phyloP scores from a whole-genome alignment of 1,139 yeast genomes.

The Arxiozyma telluris region DNA sequence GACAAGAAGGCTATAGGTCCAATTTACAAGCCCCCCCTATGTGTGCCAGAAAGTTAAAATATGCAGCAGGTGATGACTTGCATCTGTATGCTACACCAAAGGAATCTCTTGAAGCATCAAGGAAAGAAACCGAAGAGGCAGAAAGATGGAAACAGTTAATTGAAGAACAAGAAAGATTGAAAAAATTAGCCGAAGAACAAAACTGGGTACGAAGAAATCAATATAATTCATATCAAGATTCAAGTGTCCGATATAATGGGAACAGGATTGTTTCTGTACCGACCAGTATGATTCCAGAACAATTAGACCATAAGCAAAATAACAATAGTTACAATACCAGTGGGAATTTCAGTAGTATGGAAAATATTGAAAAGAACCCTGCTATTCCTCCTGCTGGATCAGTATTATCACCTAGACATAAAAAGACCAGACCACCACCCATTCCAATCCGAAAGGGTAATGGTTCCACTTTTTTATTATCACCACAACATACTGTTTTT shows the following conservation, averaged over 20 bases:
- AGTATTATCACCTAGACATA: not conserved
- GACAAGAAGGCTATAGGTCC: not conserved
- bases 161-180: constrained; percentile 18
- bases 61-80: constrained; percentile 31
- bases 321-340: not conserved
- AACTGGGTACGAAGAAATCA: constrained; percentile 1
- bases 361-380: not conserved
- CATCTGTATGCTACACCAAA: constrained; percentile 31
- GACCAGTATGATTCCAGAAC: not conserved
- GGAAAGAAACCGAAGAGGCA: constrained; percentile 20
- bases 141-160: constrained; percentile 17
- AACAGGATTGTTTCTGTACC: not conserved
- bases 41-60: constrained; percentile 28
- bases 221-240: not conserved
- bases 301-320: not conserved
- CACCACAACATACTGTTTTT: not conserved
- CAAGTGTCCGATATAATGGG: not conserved
- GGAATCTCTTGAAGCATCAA: constrained; percentile 28
- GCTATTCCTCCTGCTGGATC: not conserved
- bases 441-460: not conserved
- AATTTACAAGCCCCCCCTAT: constrained; percentile 7
- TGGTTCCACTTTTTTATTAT: not conserved
- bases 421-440: constrained; percentile 3
- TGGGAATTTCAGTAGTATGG: not conserved
- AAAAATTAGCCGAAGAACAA: constrained; percentile 1